These are phyloP conservation scores for Leishmania tropica DNA, from an alignment of 208 protist genomes.

Conservation along the genomic window DNA sequence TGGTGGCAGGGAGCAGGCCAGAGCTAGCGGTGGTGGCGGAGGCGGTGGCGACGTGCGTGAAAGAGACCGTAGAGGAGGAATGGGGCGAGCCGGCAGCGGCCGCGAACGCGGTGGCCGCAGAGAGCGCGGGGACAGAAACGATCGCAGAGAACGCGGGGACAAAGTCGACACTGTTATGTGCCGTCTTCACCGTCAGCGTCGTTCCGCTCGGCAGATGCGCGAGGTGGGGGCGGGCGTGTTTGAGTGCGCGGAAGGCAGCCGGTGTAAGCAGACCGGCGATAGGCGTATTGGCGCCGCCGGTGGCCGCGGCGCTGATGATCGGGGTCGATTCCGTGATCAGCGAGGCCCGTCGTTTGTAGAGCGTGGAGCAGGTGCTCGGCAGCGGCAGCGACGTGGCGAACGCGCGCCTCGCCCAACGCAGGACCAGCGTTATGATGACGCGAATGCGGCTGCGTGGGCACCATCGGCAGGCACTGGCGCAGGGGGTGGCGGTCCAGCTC, in stretches of 20 bases:
- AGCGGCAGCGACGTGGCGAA: conserved; percentile 21
- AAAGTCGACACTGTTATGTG: conserved; percentile 59
- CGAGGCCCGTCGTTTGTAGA: conserved; percentile 18
- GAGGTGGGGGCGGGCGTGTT: conserved; percentile 71
- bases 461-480: conserved; percentile 20
- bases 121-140: conserved; percentile 25
- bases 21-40: conserved; percentile 1
- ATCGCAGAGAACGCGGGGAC: conserved; percentile 48
- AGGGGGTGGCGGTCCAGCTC: conserved; percentile 7
- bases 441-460: conserved; percentile 27
- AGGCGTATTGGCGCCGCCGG: conserved; percentile 15
- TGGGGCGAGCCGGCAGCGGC: neutral
- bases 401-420: conserved; percentile 7
- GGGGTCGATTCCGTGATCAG: conserved; percentile 13
- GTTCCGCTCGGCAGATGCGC: conserved; percentile 68
- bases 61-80: conserved; percentile 3
- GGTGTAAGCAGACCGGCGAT: conserved; percentile 26
- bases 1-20: conserved; percentile 5
- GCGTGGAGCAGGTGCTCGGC: neutral
- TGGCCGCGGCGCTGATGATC: conserved; percentile 13
- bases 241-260: conserved; percentile 63
- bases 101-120: conserved; percentile 16
- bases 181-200: conserved; percentile 65
- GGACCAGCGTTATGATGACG: conserved; percentile 30
- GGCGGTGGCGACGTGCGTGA: conserved; percentile 4